These are phyloP conservation scores for Actinomortierella ambigua DNA, from an alignment of 371 early-diverging fungal species.

Conservation along the genomic window DNA sequence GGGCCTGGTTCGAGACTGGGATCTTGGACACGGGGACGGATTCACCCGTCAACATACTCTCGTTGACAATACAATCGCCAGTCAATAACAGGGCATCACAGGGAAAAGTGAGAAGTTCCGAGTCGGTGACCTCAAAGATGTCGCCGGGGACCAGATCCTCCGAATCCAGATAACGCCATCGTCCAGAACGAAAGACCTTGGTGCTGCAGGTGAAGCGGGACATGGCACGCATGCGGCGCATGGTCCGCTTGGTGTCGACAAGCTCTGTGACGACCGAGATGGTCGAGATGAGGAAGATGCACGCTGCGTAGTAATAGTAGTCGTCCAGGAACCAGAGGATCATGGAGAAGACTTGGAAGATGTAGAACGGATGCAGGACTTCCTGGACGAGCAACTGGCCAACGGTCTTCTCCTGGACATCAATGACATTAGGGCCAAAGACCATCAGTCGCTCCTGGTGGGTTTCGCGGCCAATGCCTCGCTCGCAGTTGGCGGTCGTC, in stretches of 20 bases:
- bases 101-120: constrained; percentile 73
- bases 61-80: constrained; percentile 98
- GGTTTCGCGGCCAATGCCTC: constrained; percentile 60
- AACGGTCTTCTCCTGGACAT: constrained; percentile 81
- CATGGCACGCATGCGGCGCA: constrained; percentile 84
- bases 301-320: constrained; percentile 94
- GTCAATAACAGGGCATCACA: constrained; percentile 96
- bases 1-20: constrained; percentile 70
- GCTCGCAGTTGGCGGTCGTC: constrained; percentile 50
- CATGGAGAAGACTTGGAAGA: constrained; percentile 93
- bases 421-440: constrained; percentile 88
- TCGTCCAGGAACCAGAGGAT: constrained; percentile 91
- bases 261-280: constrained; percentile 73
- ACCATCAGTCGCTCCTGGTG: constrained; percentile 67
- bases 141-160: constrained; percentile 97
- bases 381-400: constrained; percentile 84
- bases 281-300: constrained; percentile 84
- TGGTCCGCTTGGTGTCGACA: constrained; percentile 86
- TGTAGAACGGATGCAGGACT: constrained; percentile 91
- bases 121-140: constrained; percentile 80
- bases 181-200: constrained; percentile 70
- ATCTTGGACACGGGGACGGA: constrained; percentile 80
- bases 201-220: constrained; percentile 84
- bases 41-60: constrained; percentile 99
- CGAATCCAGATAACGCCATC: constrained; percentile 70